Conservation (phyloP, 1,139 yeast genomes). For the Taphrina flavorubra region DNA sequence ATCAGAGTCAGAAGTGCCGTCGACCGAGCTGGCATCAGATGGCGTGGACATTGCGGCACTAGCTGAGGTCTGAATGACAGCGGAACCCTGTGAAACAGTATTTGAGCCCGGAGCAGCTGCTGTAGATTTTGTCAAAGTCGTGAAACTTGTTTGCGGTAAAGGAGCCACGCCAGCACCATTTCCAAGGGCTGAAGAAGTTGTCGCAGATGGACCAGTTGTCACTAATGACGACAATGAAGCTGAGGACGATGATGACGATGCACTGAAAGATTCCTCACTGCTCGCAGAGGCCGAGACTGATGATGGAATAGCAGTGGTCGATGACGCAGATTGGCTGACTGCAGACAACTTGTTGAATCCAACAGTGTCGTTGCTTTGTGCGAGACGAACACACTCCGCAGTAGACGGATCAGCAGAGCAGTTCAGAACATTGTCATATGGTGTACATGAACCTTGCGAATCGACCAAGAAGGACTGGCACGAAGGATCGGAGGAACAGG, state of each 20-base stretch:
- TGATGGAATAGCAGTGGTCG: no score
- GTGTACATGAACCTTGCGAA: neutral
- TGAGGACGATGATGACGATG: neutral
- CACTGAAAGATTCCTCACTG: neutral
- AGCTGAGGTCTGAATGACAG: neutral
- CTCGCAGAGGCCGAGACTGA: neutral
- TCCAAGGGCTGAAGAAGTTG: neutral
- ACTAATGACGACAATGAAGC: neutral
- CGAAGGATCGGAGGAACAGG: neutral
- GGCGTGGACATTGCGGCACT: neutral
- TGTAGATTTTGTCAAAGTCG: neutral
- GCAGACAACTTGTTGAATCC: neutral
- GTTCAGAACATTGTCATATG: neutral
- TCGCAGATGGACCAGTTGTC: neutral
- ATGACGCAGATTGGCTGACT: neutral
- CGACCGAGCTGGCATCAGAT: neutral
- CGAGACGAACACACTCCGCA: neutral
- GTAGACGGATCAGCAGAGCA: neutral
- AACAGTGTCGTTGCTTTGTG: neutral
- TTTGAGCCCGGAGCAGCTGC: neutral
- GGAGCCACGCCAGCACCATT: neutral
- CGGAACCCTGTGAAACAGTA: no score
- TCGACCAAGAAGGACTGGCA: conserved; percentile 1
- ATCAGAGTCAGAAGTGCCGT: neutral
- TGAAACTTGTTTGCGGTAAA: neutral